phyloP scores from a whole-genome alignment of 2,329 filamentous ascomycete species.

The Neopestalotiopsis sp. region DNA sequence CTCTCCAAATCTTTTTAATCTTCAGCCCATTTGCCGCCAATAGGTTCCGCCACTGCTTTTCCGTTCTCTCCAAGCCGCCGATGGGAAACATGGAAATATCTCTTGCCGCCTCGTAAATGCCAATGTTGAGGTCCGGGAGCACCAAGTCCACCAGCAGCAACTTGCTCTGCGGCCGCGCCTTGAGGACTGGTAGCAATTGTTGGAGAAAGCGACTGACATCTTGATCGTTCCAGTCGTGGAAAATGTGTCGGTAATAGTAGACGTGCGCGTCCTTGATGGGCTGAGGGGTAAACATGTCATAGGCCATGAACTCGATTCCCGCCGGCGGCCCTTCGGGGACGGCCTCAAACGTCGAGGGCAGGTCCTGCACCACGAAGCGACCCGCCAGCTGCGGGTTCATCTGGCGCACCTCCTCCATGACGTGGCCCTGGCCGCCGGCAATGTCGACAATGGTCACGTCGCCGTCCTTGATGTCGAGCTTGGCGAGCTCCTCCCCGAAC shows the following conservation, averaged over 20 bases:
- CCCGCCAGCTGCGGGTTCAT: background rate
- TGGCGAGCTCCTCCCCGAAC: background rate
- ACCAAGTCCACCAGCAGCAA: background rate
- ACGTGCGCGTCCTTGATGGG: background rate
- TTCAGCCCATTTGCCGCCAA: background rate
- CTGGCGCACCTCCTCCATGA: conserved; percentile 5
- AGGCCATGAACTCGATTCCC: background rate
- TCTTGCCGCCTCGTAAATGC: background rate
- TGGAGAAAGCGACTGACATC: background rate
- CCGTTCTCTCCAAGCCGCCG: background rate
- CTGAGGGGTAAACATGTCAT: background rate
- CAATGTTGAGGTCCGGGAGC: background rate
- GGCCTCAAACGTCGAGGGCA: conserved; percentile 6
- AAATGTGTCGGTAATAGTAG: background rate
- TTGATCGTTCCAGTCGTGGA: conserved; percentile 1
- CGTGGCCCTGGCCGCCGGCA: conserved; percentile 2
- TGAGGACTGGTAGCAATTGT: background rate
- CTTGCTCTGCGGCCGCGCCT: background rate
- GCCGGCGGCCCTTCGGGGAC: background rate
- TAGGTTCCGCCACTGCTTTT: background rate
- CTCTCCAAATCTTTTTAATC: background rate
- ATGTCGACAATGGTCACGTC: background rate
- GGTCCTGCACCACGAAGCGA: background rate
- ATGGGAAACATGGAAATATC: background rate
- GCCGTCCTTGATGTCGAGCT: background rate